Percentiles rank a stretch among this genome's conserved stretches.
These are phyloP conservation scores for Microsporum canis DNA, from an alignment of 2,329 filamentous ascomycete genomes.

Conservation along the genomic window DNA sequence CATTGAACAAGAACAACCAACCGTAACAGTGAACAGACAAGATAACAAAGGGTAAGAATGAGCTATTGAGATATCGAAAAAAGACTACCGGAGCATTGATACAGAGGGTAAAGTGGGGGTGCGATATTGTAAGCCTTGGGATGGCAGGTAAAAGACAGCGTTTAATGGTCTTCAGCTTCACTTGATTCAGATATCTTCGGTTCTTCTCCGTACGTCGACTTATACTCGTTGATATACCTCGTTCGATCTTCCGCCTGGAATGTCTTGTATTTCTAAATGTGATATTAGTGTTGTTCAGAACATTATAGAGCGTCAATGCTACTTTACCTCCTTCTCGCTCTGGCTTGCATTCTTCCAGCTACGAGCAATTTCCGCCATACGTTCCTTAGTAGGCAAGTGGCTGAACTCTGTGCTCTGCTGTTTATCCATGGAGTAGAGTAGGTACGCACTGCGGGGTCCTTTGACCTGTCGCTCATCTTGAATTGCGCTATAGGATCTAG, in stretches of 20 bases:
- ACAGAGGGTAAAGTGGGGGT: not conserved
- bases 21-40: not conserved
- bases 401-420: slow-evolving; percentile 40
- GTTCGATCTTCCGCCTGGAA: slow-evolving; percentile 13
- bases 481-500: slow-evolving; percentile 25
- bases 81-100: not conserved
- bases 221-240: slow-evolving; percentile 20
- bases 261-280: slow-evolving; percentile 17
- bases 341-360: slow-evolving; percentile 27
- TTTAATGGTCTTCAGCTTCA: not conserved
- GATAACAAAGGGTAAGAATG: not conserved
- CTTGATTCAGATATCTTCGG: not conserved
- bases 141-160: not conserved
- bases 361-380: slow-evolving; percentile 8
- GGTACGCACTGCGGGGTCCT: slow-evolving; percentile 28
- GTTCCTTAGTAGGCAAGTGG: slow-evolving; percentile 33
- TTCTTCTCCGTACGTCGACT: slow-evolving; percentile 8
- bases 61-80: not conserved
- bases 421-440: slow-evolving; percentile 35
- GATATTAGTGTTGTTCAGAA: not conserved
- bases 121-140: not conserved
- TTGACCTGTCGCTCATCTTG: slow-evolving; percentile 46
- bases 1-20: not conserved
- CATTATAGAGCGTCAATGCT: not conserved
- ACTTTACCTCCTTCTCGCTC: slow-evolving; percentile 20